Percentiles rank a stretch among this genome's conserved stretches.
These are phyloP conservation scores for Pichia scutulata DNA, from an alignment of 805 yeast genomes.

Conservation along the genomic window DNA sequence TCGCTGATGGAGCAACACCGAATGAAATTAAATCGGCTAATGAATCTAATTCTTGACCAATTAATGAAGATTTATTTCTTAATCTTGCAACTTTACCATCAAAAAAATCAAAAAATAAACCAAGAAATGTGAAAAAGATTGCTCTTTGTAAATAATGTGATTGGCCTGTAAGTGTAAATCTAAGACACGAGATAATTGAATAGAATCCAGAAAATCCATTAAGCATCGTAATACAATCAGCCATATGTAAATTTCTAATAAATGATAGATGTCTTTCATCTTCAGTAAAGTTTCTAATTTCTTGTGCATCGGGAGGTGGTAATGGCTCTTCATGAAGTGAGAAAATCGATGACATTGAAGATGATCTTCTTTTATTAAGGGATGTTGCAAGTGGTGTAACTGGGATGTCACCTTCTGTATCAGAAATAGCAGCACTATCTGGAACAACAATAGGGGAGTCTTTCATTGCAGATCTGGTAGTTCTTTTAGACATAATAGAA, in stretches of 20 bases:
- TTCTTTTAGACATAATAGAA: neutral
- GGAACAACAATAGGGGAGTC: neutral
- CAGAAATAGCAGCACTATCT: constrained; percentile 17
- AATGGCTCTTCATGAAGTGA: constrained; percentile 50
- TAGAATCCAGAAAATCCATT: constrained; percentile 94
- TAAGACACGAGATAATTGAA: constrained; percentile 75
- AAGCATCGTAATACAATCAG: constrained; percentile 90
- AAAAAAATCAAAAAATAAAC: constrained; percentile 90
- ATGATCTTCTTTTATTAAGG: constrained; percentile 22
- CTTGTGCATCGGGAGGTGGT: constrained; percentile 71
- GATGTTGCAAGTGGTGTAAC: neutral
- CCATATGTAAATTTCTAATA: constrained; percentile 83
- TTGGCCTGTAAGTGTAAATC: constrained; percentile 67
- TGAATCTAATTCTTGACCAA: constrained; percentile 97
- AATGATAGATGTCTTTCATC: constrained; percentile 83
- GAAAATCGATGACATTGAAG: constrained; percentile 35
- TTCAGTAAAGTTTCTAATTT: constrained; percentile 69
- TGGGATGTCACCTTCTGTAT: constrained; percentile 19
- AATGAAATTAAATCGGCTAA: constrained; percentile 91
- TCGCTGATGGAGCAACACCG: constrained; percentile 91
- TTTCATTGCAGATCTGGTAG: neutral
- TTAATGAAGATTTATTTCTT: constrained; percentile 81
- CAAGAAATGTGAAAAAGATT: constrained; percentile 78
- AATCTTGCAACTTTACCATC: constrained; percentile 97
- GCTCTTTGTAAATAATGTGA: constrained; percentile 77